Base-by-base conservation (phyloP, 805 yeast species). In the Teunomyces cretensis region DNA sequence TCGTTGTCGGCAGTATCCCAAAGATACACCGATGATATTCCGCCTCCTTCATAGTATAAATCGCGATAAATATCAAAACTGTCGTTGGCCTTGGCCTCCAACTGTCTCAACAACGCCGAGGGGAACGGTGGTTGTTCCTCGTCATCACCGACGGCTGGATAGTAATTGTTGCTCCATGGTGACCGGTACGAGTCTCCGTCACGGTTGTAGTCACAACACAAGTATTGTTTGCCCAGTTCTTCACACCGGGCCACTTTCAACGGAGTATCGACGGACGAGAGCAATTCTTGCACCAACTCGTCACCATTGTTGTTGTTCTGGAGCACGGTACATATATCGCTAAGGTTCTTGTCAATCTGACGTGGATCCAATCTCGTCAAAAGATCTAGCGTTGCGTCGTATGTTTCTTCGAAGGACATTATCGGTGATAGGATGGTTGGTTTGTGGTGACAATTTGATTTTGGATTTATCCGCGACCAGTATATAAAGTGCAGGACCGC, bases 31-130 rank as follows among this genome's bases (percentile, higher is more conserved):
- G 91, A 82, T 1, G 94, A 84, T 32, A 86, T 74, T 16, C 98
- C 99, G 8, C 68, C 58, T 32, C 97, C 97, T 64, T 91, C 98
- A 63, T 90, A 92, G 70, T 92, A 92, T 55, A 92, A 70, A 61
- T 94, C 99, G 53, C 97, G 77, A 69, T 94, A 92, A 30, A 92
- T 79, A 57, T 90, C 97, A 61, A 92, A 88, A 3, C 96, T 86
- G 51, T 88, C 92, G 63, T 92, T 94, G 48, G 96, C 91, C 52
- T 82, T 75, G 19, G 79, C 62, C 67, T 92, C 99, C 52, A 92
- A 70, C 53, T 81, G 76, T 53, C 98, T 75, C 50, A 94, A 72
- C 17, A 67, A 66, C 1, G 67, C 67, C 3, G 87, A 76, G 9
- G 97, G 97, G 53, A 71, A 81, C 2, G 89, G 87, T 17, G 88